Percentiles rank a stretch among this genome's conserved stretches.
Evolutionary conservation across 306 rosid genomes (phyloP).

Genomic region (Cucumis sativus): DNA sequence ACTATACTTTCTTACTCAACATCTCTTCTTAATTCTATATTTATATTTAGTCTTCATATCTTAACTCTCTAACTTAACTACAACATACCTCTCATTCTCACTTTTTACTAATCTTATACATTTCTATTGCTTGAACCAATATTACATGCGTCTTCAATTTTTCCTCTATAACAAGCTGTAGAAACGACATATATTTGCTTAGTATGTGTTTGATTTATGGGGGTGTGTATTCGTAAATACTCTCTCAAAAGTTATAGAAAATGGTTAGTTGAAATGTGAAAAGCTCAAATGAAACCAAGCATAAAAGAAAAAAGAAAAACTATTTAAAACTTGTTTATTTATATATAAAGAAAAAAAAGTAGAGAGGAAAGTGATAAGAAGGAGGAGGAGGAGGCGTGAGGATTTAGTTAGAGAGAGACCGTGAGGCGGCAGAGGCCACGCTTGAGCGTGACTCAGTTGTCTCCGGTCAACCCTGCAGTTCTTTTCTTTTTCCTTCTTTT

Average conservation of each 20-base stretch:
- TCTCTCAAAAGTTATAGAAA: too few species aligned
- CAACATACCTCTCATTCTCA: neutral
- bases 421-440: constrained; percentile 27
- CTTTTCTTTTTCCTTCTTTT: too few species aligned
- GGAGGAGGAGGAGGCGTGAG: neutral
- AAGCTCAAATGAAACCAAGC: too few species aligned
- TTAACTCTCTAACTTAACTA: too few species aligned
- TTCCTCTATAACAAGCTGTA: neutral
- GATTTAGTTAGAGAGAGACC: constrained; percentile 7
- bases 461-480: constrained; percentile 77
- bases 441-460: constrained; percentile 35
- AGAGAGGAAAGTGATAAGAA: neutral
- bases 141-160: neutral
- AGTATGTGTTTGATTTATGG: neutral
- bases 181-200: too few species aligned
- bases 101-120: neutral
- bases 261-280: too few species aligned
- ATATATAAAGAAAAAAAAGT: neutral
- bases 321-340: too few species aligned
- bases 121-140: neutral
- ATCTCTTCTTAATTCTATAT: too few species aligned
- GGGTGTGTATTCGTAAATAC: neutral
- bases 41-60: too few species aligned
- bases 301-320: too few species aligned
- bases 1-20: too few species aligned